A percentile compares a stretch with the other conserved stretches of the same genome.
Evolutionary conservation across 306 rosid genomes (phyloP).

Genomic region (Cucurbita ficifolia): DNA sequence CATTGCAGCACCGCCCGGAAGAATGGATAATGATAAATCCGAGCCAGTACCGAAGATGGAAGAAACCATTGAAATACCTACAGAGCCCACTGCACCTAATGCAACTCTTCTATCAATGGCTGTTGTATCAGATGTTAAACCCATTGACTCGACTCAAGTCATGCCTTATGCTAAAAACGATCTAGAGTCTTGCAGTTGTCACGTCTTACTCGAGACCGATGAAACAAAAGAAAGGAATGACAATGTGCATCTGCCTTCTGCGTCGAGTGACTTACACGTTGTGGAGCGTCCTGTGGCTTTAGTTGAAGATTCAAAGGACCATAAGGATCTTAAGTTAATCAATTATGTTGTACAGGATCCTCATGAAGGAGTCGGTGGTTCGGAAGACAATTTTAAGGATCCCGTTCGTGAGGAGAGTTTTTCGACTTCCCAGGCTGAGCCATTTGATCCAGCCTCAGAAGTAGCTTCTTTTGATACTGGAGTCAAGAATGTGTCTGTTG

Average conservation of each 20-base stretch:
- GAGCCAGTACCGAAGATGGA: conserved; percentile 17
- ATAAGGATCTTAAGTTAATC: conserved; percentile 13
- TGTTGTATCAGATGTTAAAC: conserved; percentile 17
- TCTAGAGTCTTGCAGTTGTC: conserved; percentile 9
- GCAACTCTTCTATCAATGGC: conserved; percentile 19
- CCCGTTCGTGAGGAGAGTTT: conserved; percentile 14
- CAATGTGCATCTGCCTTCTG: conserved; percentile 20
- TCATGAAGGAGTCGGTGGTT: conserved; percentile 1
- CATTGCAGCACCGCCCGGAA: conserved; percentile 12
- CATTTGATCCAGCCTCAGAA: conserved; percentile 16
- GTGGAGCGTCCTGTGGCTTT: conserved; percentile 21
- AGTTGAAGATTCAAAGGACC: conserved; percentile 26
- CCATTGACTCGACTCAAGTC: conserved; percentile 5
- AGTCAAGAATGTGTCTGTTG: conserved; percentile 10
- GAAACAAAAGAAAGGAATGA: conserved; percentile 24
- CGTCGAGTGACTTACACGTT: conserved; percentile 15
- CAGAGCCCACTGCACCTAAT: conserved; percentile 16
- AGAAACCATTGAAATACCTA: conserved; percentile 13
- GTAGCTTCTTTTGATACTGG: conserved; percentile 17
- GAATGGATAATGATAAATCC: conserved; percentile 15
- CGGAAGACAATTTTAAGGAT: conserved; percentile 16
- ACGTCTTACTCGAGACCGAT: conserved; percentile 13
- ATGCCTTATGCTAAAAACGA: conserved; percentile 16
- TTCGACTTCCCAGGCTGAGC: conserved; percentile 17
- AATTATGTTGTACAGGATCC: conserved; percentile 9